Conservation (phyloP, 805 yeast genomes). For the Kregervanrija delftensis region DNA sequence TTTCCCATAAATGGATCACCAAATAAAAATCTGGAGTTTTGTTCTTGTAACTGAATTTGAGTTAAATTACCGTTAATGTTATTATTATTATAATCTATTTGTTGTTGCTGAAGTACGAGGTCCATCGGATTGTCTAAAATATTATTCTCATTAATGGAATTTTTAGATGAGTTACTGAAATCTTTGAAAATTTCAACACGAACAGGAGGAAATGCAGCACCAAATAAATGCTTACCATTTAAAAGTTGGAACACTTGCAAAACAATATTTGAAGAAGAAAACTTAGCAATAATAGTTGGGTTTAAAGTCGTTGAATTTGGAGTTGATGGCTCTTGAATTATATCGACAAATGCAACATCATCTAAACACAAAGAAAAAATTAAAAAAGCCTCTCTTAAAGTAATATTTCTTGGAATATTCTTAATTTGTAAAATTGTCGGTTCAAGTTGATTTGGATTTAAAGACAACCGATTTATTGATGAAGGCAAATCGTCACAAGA, state of each 20-base stretch:
- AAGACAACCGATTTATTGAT: slow-evolving; percentile 8
- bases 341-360: slow-evolving; percentile 36
- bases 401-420: slow-evolving; percentile 58
- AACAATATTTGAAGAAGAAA: slow-evolving; percentile 38
- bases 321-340: slow-evolving; percentile 24
- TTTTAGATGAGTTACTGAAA: no score
- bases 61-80: no score
- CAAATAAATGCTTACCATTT: slow-evolving; percentile 41
- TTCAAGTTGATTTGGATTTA: slow-evolving; percentile 1
- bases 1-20: slow-evolving; percentile 1
- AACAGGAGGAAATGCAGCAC: slow-evolving; percentile 38
- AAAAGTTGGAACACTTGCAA: slow-evolving; percentile 34
- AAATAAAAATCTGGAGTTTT: no score
- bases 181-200: slow-evolving; percentile 27
- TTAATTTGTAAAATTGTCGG: slow-evolving; percentile 32
- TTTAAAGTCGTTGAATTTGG: slow-evolving; percentile 10
- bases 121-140: no score
- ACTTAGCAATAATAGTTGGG: slow-evolving; percentile 38
- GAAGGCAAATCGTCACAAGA: slow-evolving; percentile 11
- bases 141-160: no score
- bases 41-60: no score
- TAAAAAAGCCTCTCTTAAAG: slow-evolving; percentile 59
- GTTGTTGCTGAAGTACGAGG: no score
- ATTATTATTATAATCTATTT: no score
- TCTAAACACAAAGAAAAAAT: slow-evolving; percentile 67